These are phyloP conservation scores for Penicillium sumatraense DNA, from an alignment of 2,329 filamentous ascomycete species.

Conservation along the genomic window DNA sequence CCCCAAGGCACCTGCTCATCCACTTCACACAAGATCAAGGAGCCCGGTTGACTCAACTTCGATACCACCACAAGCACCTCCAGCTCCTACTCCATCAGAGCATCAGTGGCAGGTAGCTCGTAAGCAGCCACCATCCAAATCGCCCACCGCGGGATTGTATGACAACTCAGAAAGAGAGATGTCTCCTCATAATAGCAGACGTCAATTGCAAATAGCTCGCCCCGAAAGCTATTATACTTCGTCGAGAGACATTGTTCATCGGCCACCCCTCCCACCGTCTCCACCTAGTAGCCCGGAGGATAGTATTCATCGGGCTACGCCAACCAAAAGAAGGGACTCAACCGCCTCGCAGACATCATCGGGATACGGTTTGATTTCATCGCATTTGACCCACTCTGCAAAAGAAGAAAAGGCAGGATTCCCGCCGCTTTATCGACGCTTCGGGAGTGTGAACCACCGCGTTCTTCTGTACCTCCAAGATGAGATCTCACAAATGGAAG, in stretches of 20 bases:
- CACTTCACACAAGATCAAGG: constrained; percentile 9
- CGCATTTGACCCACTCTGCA: constrained; percentile 35
- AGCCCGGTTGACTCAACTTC: constrained; percentile 29
- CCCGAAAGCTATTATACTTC: constrained; percentile 40
- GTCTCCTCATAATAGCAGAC: constrained; percentile 27
- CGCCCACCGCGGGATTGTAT: constrained; percentile 25
- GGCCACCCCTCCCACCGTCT: constrained; percentile 36
- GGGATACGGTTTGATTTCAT: constrained; percentile 42
- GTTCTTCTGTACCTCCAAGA: constrained; percentile 83
- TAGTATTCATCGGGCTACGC: constrained; percentile 25
- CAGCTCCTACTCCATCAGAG: constrained; percentile 31
- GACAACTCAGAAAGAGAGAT: constrained; percentile 21
- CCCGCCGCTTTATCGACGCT: constrained; percentile 77
- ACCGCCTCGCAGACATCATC: constrained; percentile 30
- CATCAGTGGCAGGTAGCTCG: constrained; percentile 33
- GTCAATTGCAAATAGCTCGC: constrained; percentile 35
- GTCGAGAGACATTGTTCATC: constrained; percentile 24
- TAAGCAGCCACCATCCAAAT: constrained; percentile 26
- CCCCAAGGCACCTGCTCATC: constrained; percentile 10
- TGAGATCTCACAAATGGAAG: constrained; percentile 79
- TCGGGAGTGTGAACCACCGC: constrained; percentile 80
- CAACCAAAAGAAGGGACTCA: constrained; percentile 27
- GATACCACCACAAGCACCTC: constrained; percentile 26
- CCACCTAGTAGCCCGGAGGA: constrained; percentile 40
- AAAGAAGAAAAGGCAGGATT: constrained; percentile 33